Conservation (phyloP, 2,329 filamentous ascomycete genomes). For the Aspergillus pseudotamarii region DNA sequence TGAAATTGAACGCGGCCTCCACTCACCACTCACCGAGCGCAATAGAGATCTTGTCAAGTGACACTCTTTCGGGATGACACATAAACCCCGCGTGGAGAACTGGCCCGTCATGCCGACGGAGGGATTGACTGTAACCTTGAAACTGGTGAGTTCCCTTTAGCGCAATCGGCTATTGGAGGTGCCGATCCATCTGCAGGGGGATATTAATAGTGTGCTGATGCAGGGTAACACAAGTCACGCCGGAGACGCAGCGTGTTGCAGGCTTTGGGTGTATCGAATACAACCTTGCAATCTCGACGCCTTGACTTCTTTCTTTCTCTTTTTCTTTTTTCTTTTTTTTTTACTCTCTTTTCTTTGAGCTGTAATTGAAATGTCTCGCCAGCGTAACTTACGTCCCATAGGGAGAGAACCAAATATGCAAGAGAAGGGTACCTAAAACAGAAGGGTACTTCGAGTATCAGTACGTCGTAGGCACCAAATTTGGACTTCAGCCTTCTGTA, state of each 20-base stretch:
- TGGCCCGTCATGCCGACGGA: not conserved
- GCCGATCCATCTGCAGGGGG: constrained; percentile 1
- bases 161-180: not conserved
- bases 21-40: not conserved
- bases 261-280: not conserved
- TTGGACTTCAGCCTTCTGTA: not conserved
- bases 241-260: not conserved
- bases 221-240: not conserved
- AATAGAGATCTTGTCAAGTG: not conserved
- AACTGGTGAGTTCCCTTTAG: not conserved
- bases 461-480: not conserved
- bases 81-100: not conserved
- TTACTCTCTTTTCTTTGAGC: not conserved
- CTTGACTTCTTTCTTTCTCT: no score
- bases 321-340: no score
- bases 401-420: not conserved
- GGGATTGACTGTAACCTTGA: not conserved
- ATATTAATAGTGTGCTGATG: not conserved
- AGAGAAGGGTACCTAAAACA: not conserved
- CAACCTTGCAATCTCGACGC: not conserved
- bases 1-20: not conserved
- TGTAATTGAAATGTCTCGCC: not conserved
- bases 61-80: not conserved
- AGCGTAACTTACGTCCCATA: not conserved
- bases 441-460: not conserved